Percentiles rank a stretch among this genome's conserved stretches.
phyloP scores from a whole-genome alignment of 1,284 basidiomycete genomes.

The Marasmius tenuissimus region DNA sequence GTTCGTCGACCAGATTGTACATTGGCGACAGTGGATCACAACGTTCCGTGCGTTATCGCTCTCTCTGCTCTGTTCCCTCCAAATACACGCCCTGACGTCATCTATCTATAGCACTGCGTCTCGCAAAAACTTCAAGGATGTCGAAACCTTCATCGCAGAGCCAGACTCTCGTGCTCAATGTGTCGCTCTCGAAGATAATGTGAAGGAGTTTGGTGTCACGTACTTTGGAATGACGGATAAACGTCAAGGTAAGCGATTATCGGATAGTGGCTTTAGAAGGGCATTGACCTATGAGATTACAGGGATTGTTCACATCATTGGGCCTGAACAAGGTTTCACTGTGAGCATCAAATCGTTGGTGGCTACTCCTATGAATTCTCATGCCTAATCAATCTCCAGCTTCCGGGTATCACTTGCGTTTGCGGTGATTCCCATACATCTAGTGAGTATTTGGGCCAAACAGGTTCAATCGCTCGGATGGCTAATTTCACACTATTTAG shows the following conservation, averaged over 20 bases:
- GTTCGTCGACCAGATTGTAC: slow-evolving; percentile 94
- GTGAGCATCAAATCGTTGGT: slow-evolving; percentile 35
- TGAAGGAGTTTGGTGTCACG: slow-evolving; percentile 92
- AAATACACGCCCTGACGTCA: slow-evolving; percentile 11
- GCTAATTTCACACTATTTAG: slow-evolving; percentile 34
- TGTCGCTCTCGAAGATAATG: slow-evolving; percentile 89
- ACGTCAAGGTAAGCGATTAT: slow-evolving; percentile 66
- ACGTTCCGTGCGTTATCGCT: slow-evolving; percentile 77
- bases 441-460: slow-evolving; percentile 47
- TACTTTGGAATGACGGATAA: slow-evolving; percentile 94
- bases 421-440: slow-evolving; percentile 97
- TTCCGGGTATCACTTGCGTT: slow-evolving; percentile 94
- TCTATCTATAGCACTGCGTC: slow-evolving; percentile 65
- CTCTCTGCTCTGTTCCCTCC: neutral
- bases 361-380: neutral
- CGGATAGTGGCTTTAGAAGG: neutral
- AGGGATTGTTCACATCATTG: slow-evolving; percentile 96
- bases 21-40: slow-evolving; percentile 94
- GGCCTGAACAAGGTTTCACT: slow-evolving; percentile 96
- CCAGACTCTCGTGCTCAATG: slow-evolving; percentile 93
- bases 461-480: neutral
- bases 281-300: neutral
- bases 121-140: slow-evolving; percentile 82
- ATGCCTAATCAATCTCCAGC: slow-evolving; percentile 40
- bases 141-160: slow-evolving; percentile 81